Conservation (phyloP, 345 rosid species). For the Hypericum androsaemum region DNA sequence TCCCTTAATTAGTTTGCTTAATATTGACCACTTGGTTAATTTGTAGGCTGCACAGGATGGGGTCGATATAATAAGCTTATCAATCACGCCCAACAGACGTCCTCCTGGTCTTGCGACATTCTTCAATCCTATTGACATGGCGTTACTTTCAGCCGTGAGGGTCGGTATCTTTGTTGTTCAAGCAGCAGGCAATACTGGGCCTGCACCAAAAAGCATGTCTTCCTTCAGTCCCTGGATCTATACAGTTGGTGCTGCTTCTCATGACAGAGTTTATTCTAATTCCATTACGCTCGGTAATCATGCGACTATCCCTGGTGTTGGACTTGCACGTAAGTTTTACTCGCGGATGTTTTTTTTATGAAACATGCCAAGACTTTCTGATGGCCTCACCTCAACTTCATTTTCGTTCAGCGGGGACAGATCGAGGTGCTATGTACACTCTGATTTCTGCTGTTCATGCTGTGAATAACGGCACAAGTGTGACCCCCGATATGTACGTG, state of each 20-base stretch:
- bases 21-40: not conserved
- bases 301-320: slow-evolving; percentile 64
- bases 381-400: not conserved
- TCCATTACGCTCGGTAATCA: slow-evolving; percentile 73
- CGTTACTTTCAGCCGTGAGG: slow-evolving; percentile 79
- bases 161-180: slow-evolving; percentile 92
- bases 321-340: slow-evolving; percentile 77
- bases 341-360: slow-evolving; percentile 4
- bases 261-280: slow-evolving; percentile 65
- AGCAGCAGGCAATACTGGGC: slow-evolving; percentile 98
- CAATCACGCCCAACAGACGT: slow-evolving; percentile 89
- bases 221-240: slow-evolving; percentile 98
- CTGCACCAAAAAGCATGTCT: slow-evolving; percentile 88
- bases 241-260: slow-evolving; percentile 91
- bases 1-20: too few species aligned
- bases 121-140: slow-evolving; percentile 96
- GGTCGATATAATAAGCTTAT: slow-evolving; percentile 84
- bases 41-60: slow-evolving; percentile 98
- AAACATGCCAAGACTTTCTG: too few species aligned
- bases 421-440: slow-evolving; percentile 32
- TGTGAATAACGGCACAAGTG: slow-evolving; percentile 50
- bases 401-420: slow-evolving; percentile 59
- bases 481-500: slow-evolving; percentile 64
- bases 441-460: slow-evolving; percentile 74
- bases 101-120: slow-evolving; percentile 91